Percentiles rank a stretch among this genome's conserved stretches.
Conservation (phyloP, 208 protist species). For the Wallacemonas sp. region DNA sequence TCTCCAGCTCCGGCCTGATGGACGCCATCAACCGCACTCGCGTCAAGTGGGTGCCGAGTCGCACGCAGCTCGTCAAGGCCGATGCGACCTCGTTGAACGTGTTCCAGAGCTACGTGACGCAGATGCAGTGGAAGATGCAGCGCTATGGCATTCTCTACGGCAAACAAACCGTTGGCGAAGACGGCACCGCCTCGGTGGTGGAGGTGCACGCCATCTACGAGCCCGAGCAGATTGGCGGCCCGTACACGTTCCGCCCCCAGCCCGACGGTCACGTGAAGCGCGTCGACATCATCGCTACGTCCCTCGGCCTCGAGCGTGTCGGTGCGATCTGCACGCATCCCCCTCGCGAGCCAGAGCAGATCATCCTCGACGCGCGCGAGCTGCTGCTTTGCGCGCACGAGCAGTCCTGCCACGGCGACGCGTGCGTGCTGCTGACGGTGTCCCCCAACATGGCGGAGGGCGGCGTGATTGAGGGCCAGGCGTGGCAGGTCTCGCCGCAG, state of each 20-base stretch:
- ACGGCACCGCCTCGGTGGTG: constrained; percentile 33
- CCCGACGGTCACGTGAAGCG: constrained; percentile 38
- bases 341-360: constrained; percentile 41
- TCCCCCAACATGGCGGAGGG: constrained; percentile 36
- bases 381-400: constrained; percentile 79
- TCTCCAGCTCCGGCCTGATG: constrained; percentile 66
- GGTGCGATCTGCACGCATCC: constrained; percentile 84
- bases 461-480: constrained; percentile 60
- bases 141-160: constrained; percentile 90
- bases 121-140: constrained; percentile 77
- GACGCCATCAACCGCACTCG: constrained; percentile 72
- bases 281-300: constrained; percentile 63
- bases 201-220: constrained; percentile 90
- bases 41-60: constrained; percentile 77
- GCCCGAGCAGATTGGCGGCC: constrained; percentile 76
- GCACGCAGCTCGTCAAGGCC: constrained; percentile 69
- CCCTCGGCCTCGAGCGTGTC: constrained; percentile 76
- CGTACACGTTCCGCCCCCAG: constrained; percentile 46
- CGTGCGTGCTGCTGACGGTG: constrained; percentile 87
- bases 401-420: constrained; percentile 85
- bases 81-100: constrained; percentile 80
- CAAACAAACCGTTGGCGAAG: constrained; percentile 28
- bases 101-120: constrained; percentile 82
- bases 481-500: constrained; percentile 89
- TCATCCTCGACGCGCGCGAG: constrained; percentile 54